phyloP scores from a whole-genome alignment of 75 land plant species.

The Pseudotsuga menziesii region DNA sequence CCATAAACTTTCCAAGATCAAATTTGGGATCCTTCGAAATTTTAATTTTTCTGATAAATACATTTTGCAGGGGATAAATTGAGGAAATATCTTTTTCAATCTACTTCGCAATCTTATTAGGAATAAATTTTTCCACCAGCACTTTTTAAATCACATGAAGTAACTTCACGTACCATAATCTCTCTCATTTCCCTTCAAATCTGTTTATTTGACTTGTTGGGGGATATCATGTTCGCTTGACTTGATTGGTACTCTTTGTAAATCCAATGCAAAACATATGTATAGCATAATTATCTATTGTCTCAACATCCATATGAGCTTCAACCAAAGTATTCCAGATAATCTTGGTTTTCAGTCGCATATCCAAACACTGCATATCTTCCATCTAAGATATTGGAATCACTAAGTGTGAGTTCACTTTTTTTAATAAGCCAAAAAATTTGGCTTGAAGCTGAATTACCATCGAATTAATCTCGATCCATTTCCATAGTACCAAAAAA shows the following conservation, averaged over 20 bases:
- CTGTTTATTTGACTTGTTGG: conserved; percentile 86
- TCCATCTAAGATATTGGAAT: conserved; percentile 96
- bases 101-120: conserved; percentile 87
- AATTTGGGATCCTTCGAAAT: conserved; percentile 86
- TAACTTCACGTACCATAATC: conserved; percentile 72
- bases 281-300: conserved; percentile 74
- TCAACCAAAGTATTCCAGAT: conserved; percentile 93
- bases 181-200: conserved; percentile 90
- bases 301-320: conserved; percentile 96
- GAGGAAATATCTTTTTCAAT: conserved; percentile 91
- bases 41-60: conserved; percentile 76
- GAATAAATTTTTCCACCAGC: conserved; percentile 77
- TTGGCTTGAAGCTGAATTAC: conserved; percentile 96
- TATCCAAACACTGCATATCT: conserved; percentile 96
- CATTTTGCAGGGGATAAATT: conserved; percentile 82
- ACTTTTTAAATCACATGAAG: conserved; percentile 80
- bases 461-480: conserved; percentile 97
- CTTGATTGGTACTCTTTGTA: conserved; percentile 85
- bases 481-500: conserved; percentile 99
- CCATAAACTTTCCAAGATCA: conserved; percentile 87
- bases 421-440: conserved; percentile 98
- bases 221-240: conserved; percentile 91
- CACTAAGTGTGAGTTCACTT: conserved; percentile 97
- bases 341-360: conserved; percentile 85
- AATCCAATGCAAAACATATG: conserved; percentile 91